Evolutionary conservation across 2,329 filamentous ascomycete species (phyloP), one percentile per base, ranked within the genome.

Genomic region (Cercospora brassicicola): DNA sequence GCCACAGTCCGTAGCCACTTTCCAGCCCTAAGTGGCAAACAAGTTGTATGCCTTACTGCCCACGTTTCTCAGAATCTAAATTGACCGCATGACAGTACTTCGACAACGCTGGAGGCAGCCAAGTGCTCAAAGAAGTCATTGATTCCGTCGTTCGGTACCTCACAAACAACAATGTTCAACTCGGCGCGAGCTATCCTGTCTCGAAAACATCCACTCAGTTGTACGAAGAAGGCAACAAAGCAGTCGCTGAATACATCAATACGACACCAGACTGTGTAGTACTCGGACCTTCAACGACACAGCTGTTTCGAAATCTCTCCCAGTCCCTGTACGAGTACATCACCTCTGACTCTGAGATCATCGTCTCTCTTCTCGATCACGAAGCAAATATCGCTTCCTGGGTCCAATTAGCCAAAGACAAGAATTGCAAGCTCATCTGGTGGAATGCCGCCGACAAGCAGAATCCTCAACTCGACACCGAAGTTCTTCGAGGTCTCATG

Each of bases 351-450:
- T 85, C 84, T 0, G 75, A 81, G 75, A 84, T 94, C 59, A 82
- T 95, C 69, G 75, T 94, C 10, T 92, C 90, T 0, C 85, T 85
- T 66, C 82, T 93, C 64, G 91, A 94, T 77, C 91, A 94, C 74
- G 91, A 94, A 80, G 89, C 91, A 42, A 93, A 93, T 76, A 88
- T 91, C 66, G 87, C 89, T 1, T 84, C 91, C 0, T 94, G 91
- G 92, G 80, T 92, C 0, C 85, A 87, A 60, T 83, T 94, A 28
- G 91, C 91, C 1, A 79, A 84, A 31, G 84, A 85, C 13, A 84
- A 88, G 56, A 83, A 85, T 3, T 82, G 92, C 5, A 84, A 79
- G 0, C 76, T 94, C 55, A 91, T 89, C 75, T 93, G 90, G 90
- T 94, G 91, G 90, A 69, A 69, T 23, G 67, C 74, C 5, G 63